These are phyloP conservation scores for Apiospora hydei DNA, from an alignment of 2,329 filamentous ascomycete species.

Conservation along the genomic window DNA sequence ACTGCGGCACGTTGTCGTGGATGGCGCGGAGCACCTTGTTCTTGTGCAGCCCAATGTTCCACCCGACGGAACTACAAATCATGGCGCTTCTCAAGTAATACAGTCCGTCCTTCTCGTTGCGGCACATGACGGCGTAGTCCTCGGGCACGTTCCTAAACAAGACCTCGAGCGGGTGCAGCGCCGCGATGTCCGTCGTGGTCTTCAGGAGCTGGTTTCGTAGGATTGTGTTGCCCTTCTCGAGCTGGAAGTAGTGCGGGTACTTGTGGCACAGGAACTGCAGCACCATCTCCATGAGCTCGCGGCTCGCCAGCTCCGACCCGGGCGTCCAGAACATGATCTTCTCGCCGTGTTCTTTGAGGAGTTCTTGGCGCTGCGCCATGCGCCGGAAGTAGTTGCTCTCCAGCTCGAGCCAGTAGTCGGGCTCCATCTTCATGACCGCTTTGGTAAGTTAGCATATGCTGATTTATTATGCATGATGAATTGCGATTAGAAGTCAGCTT, in stretches of 20 bases:
- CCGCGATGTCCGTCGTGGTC: slow-evolving; percentile 66
- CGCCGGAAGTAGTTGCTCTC: slow-evolving; percentile 74
- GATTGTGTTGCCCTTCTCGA: slow-evolving; percentile 59
- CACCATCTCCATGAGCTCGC: slow-evolving; percentile 87
- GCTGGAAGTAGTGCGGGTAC: slow-evolving; percentile 77
- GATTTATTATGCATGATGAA: not conserved
- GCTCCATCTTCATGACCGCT: slow-evolving; percentile 81
- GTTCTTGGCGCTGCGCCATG: slow-evolving; percentile 71
- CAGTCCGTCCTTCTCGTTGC: slow-evolving; percentile 73
- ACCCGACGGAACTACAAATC: slow-evolving; percentile 81
- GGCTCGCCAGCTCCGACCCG: slow-evolving; percentile 79
- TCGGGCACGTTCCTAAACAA: slow-evolving; percentile 82
- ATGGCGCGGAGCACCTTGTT: slow-evolving; percentile 80
- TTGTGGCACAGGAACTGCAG: slow-evolving; percentile 80
- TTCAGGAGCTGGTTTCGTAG: slow-evolving; percentile 75
- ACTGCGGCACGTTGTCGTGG: slow-evolving; percentile 79
- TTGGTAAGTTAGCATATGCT: slow-evolving; percentile 8
- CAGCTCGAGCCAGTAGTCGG: slow-evolving; percentile 90
- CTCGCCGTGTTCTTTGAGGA: slow-evolving; percentile 69
- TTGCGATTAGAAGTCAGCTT: slow-evolving; percentile 34
- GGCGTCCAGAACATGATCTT: slow-evolving; percentile 73
- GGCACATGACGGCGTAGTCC: slow-evolving; percentile 80
- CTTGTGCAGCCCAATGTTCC: slow-evolving; percentile 65
- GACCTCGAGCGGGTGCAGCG: slow-evolving; percentile 70
- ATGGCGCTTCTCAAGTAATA: slow-evolving; percentile 80